Evolutionary conservation across 768 basidiomycete genomes (phyloP).

Genomic region (Trametopsis cervina): DNA sequence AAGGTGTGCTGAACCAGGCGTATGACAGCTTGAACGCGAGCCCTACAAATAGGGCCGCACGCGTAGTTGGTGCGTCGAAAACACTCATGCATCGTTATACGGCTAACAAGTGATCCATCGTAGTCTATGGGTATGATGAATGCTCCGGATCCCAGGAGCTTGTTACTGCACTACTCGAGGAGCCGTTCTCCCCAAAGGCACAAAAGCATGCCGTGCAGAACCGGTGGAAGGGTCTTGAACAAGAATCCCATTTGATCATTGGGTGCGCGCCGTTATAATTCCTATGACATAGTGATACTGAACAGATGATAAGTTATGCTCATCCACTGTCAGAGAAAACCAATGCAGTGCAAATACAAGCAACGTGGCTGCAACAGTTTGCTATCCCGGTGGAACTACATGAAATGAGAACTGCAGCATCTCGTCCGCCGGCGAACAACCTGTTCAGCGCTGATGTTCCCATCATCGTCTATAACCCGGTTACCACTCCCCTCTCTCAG

Average conservation of each 20-base stretch:
- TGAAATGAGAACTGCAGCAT: conserved; percentile 15
- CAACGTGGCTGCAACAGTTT: conserved; percentile 53
- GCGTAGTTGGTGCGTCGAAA: conserved; percentile 39
- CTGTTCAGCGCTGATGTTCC: conserved; percentile 47
- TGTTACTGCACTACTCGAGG: conserved; percentile 63
- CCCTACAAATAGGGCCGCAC: conserved; percentile 29
- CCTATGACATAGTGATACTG: neutral
- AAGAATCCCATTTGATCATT: conserved; percentile 9
- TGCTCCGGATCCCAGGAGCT: conserved; percentile 49
- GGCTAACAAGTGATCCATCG: neutral
- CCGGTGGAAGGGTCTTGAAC: conserved; percentile 36
- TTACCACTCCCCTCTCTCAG: conserved; percentile 40
- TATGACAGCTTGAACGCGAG: conserved; percentile 24
- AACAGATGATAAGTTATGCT: conserved; percentile 13
- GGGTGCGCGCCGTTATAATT: conserved; percentile 8
- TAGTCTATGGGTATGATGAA: conserved; percentile 57
- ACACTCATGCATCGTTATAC: neutral
- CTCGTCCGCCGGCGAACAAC: conserved; percentile 5
- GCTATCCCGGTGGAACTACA: conserved; percentile 28
- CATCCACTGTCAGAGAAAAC: conserved; percentile 4
- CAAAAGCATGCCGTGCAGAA: conserved; percentile 36
- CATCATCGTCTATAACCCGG: conserved; percentile 57
- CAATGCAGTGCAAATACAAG: conserved; percentile 28
- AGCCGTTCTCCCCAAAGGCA: conserved; percentile 56
- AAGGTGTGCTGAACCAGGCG: conserved; percentile 32